phyloP scores from a whole-genome alignment of 805 yeast genomes.

The Brettanomyces bruxellensis region DNA sequence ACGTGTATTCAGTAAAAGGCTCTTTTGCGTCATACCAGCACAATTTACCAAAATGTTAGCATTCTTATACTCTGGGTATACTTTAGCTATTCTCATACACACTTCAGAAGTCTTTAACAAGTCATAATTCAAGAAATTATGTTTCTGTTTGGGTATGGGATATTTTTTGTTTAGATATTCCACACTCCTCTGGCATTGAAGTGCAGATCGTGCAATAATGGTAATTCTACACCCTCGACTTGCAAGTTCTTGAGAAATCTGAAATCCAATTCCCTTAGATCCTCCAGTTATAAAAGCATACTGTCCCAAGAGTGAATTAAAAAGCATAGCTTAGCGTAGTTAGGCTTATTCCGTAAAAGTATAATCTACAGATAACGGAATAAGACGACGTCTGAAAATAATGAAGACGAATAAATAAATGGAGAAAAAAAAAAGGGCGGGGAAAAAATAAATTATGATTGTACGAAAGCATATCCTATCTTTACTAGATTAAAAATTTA shows the following conservation, averaged over 20 bases:
- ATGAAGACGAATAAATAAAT: no score
- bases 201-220: slow-evolving; percentile 39
- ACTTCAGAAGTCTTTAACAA: slow-evolving; percentile 13
- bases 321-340: not conserved
- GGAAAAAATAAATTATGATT: no score
- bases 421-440: no score
- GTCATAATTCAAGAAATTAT: slow-evolving; percentile 28
- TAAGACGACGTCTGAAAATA: no score
- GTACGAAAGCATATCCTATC: no score
- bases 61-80: slow-evolving; percentile 22
- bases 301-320: slow-evolving; percentile 5
- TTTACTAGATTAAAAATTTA: no score
- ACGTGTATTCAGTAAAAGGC: slow-evolving; percentile 37
- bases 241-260: slow-evolving; percentile 44
- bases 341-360: no score
- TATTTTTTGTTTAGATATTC: slow-evolving; percentile 9
- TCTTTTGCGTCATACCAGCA: slow-evolving; percentile 57
- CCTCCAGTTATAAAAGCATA: slow-evolving; percentile 58
- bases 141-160: slow-evolving; percentile 13
- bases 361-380: no score
- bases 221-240: slow-evolving; percentile 42
- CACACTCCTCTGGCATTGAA: slow-evolving; percentile 23
- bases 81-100: slow-evolving; percentile 5
- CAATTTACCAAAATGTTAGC: slow-evolving; percentile 48
- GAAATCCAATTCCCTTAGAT: slow-evolving; percentile 57